Conservation (phyloP, 345 rosid genomes). For the Hevea brasiliensis region DNA sequence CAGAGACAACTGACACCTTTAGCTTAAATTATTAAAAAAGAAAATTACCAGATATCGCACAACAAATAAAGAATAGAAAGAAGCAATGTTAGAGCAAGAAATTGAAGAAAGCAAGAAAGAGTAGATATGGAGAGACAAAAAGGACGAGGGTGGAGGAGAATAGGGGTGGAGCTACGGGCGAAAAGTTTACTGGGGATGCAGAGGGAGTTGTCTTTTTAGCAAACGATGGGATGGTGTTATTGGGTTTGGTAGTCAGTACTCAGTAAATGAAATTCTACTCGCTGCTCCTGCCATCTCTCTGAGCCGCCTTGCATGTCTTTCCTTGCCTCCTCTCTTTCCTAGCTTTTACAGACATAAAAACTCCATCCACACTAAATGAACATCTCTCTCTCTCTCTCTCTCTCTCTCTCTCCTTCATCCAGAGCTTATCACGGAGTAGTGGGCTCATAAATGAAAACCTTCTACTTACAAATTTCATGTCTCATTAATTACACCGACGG, state of each 20-base stretch:
- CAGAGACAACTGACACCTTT: no score
- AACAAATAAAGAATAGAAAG: neutral
- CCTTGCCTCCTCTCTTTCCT: slow-evolving; percentile 12
- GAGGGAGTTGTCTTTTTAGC: neutral
- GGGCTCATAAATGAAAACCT: no score
- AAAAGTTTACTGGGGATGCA: neutral
- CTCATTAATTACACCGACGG: no score
- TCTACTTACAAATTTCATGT: no score
- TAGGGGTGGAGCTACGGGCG: neutral
- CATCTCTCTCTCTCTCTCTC: no score
- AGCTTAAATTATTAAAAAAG: no score
- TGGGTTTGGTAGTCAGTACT: no score
- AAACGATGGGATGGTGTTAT: neutral
- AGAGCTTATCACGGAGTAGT: no score
- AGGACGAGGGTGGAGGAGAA: neutral
- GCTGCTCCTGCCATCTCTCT: slow-evolving; percentile 18
- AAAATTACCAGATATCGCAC: neutral
- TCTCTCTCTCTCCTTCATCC: no score
- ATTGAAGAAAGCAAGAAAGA: neutral
- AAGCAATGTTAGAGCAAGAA: neutral
- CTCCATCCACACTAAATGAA: no score
- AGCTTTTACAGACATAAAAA: no score
- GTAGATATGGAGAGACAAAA: slow-evolving; percentile 10
- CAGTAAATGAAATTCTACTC: no score
- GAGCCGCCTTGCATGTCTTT: slow-evolving; percentile 26